phyloP scores from a whole-genome alignment of 164 flowering plant genomes.

The Vitis cinerea region DNA sequence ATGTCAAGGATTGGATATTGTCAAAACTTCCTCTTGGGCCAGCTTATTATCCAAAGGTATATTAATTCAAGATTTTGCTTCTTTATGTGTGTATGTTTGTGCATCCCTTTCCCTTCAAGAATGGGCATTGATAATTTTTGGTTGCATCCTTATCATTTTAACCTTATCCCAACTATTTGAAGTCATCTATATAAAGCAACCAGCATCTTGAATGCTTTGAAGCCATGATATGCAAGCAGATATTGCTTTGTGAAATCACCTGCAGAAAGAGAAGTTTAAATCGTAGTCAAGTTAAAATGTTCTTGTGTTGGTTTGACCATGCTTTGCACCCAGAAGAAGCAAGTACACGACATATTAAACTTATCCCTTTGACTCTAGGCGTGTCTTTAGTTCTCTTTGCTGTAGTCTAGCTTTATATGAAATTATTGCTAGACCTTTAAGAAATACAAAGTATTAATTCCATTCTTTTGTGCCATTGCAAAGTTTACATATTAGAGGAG shows the following conservation, averaged over 20 bases:
- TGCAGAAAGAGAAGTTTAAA: not conserved
- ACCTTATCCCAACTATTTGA: not conserved
- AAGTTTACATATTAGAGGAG: not conserved
- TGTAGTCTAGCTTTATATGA: not conserved
- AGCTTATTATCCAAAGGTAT: conserved; percentile 90
- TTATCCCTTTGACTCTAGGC: not conserved
- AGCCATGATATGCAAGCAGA: not conserved
- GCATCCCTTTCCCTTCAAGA: not conserved
- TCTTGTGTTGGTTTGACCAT: not conserved
- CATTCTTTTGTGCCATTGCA: not conserved
- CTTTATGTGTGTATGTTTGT: not conserved
- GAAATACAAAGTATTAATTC: not conserved
- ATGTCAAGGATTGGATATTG: conserved; percentile 89
- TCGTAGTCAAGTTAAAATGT: not conserved
- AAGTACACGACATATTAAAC: not conserved
- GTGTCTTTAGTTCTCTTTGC: not conserved
- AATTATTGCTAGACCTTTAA: too few species aligned
- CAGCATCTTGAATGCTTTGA: not conserved
- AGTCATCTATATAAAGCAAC: not conserved
- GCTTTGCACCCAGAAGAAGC: not conserved
- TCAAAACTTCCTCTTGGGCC: conserved; percentile 95
- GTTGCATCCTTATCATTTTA: not conserved
- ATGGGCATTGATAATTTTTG: not conserved
- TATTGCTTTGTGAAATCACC: not conserved
- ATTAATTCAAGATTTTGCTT: not conserved